These are phyloP conservation scores for Cyberlindnera nakhonratchasimensis DNA, from an alignment of 805 yeast species.

Conservation along the genomic window DNA sequence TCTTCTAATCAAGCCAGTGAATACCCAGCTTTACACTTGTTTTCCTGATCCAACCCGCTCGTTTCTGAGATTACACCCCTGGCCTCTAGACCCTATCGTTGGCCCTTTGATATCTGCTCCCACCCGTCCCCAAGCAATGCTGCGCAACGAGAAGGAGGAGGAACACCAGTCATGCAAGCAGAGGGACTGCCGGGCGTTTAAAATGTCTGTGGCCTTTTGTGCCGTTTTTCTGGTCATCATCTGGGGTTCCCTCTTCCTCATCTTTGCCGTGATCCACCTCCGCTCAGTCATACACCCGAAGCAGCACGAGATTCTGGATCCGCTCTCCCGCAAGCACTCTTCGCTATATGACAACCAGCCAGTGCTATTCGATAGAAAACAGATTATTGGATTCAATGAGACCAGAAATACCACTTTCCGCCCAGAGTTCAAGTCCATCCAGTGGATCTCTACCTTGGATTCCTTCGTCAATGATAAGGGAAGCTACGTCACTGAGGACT, in stretches of 20 bases:
- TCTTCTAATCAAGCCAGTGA: neutral
- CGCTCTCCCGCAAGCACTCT: conserved; percentile 5
- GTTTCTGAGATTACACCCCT: no score
- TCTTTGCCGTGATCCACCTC: conserved; percentile 10
- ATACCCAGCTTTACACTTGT: no score
- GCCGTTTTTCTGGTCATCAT: conserved; percentile 8
- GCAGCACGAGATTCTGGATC: conserved; percentile 8
- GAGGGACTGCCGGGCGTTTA: no score
- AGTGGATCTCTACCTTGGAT: conserved; percentile 61
- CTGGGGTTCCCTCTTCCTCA: conserved; percentile 14
- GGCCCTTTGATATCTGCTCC: no score
- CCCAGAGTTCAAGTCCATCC: conserved; percentile 52
- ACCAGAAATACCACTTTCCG: conserved; percentile 54
- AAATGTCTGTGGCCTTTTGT: no score
- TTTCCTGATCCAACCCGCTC: neutral
- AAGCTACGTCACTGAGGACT: conserved; percentile 51
- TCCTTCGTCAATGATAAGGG: conserved; percentile 58
- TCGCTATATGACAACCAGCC: neutral
- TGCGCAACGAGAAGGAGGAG: neutral
- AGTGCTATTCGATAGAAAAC: neutral
- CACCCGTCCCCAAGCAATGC: no score
- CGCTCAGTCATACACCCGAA: conserved; percentile 5
- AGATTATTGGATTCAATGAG: conserved; percentile 33
- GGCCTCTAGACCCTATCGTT: no score
- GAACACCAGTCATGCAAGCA: neutral